Evolutionary conservation across 345 rosid species (phyloP), one percentile per base, ranked within the genome.

Genomic region (Fremontodendron californicum): DNA sequence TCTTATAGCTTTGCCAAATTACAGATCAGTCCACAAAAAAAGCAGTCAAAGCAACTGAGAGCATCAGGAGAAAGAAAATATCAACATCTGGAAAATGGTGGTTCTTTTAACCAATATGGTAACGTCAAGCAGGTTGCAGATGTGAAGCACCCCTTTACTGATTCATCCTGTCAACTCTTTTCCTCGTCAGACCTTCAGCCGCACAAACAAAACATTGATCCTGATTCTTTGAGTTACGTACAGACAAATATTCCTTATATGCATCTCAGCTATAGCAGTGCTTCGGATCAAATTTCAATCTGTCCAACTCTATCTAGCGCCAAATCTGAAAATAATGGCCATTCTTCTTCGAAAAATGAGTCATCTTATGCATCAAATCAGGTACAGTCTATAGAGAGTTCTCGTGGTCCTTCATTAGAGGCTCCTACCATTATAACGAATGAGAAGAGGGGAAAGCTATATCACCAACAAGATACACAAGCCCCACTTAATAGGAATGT

Each of bases 361-460:
- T 88, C 89, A 29, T 88, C 90, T 52, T 82, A 82, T 85, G 81
- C 89, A 76, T 91, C 97, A 76, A 90, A 84, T 76, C 91, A 79
- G 71, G 84, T 82, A 68, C 86, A 81, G 70, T 84, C 88, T 58
- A 46, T 79, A n/a, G 89, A 87, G 80, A 84, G 86, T 54, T 78
- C 85, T 61, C 78, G 37, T 77, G 83, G 83, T 69, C 80, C 85
- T 75, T 48, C 78, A 46, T 79, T 82, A 35, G 78, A 83, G 76
- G 82, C 84, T 82, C 72, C 78, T 77, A 74, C 70, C 78, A 55
- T 70, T 78, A 37, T 72, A 71, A 80, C 61, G 13, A 77, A 81
- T 64, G 85, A 78, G 74, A 84, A 60, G 61, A 75, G 77, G 58
- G 86, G 48, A 55, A 83, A 73, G 74, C 40, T 78, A 81, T 79